These are phyloP conservation scores for Tremella mesenterica DNA, from an alignment of 768 basidiomycete species.

Conservation along the genomic window DNA sequence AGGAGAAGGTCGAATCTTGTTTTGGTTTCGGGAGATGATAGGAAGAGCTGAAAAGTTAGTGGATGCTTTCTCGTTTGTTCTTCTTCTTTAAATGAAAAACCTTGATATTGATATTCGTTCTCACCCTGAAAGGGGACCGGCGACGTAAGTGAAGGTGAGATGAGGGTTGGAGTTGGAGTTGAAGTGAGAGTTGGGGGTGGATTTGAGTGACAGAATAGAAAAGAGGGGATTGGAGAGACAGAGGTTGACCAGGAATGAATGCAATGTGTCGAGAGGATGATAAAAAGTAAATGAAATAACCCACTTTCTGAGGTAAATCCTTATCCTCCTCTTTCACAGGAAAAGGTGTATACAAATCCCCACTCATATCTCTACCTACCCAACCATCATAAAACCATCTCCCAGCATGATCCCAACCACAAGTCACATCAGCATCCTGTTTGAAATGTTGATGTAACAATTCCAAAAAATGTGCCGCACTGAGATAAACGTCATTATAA, in stretches of 20 bases:
- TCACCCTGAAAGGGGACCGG: too few relatives aligned
- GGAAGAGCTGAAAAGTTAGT: conserved; percentile 29
- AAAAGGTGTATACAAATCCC: conserved; percentile 39
- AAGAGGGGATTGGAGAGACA: too few relatives aligned
- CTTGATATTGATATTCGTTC: too few relatives aligned
- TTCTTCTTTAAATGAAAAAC: too few relatives aligned
- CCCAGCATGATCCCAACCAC: conserved; percentile 44
- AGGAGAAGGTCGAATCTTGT: conserved; percentile 30
- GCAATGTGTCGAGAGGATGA: not conserved
- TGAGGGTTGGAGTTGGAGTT: not conserved
- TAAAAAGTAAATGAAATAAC: conserved; percentile 8
- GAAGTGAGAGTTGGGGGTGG: too few relatives aligned
- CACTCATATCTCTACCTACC: conserved; percentile 43
- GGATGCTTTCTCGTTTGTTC: too few relatives aligned
- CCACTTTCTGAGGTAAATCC: conserved; percentile 31
- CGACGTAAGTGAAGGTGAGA: not conserved
- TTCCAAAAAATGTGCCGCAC: conserved; percentile 38
- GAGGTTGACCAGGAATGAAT: not conserved
- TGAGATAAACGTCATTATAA: conserved; percentile 44
- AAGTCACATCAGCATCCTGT: conserved; percentile 43
- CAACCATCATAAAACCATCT: conserved; percentile 44
- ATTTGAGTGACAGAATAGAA: too few relatives aligned
- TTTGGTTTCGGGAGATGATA: conserved; percentile 24
- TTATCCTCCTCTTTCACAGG: conserved; percentile 30
- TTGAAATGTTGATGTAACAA: conserved; percentile 42